These are phyloP conservation scores for Thymus quinquecostatus DNA, from an alignment of 257 asterid genomes.

Conservation along the genomic window DNA sequence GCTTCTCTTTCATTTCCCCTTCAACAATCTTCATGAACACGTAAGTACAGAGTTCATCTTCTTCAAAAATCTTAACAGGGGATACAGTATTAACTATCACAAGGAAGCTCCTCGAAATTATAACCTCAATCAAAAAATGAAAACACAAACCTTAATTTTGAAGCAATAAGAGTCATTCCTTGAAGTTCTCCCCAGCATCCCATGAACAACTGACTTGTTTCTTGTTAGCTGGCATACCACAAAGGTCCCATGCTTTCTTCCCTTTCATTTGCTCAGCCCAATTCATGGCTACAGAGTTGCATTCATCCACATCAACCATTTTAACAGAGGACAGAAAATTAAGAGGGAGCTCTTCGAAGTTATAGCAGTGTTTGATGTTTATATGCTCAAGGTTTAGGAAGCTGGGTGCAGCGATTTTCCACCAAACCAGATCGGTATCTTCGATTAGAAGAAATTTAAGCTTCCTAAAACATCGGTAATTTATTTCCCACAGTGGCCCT, in stretches of 20 bases:
- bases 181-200: constrained; percentile 1
- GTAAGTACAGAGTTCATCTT: no score
- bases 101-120: no score
- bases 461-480: not conserved
- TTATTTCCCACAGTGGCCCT: not conserved
- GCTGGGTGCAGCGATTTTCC: not conserved
- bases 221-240: no score
- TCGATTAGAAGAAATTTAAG: constrained; percentile 10
- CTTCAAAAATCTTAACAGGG: no score
- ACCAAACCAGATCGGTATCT: constrained; percentile 22
- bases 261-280: constrained; percentile 2
- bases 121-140: no score
- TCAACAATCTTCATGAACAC: not conserved
- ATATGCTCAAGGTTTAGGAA: not conserved
- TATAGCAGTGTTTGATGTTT: constrained; percentile 18
- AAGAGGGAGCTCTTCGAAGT: constrained; percentile 11
- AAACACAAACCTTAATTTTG: no score
- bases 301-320: not conserved
- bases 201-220: not conserved
- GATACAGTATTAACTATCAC: no score
- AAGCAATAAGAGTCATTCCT: not conserved
- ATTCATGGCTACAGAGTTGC: not conserved
- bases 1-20: no score
- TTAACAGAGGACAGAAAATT: not conserved
- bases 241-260: no score